Evolutionary conservation across 2,329 filamentous ascomycete species (phyloP), one percentile per base, ranked within the genome.

Genomic region (Fusarium hainanense): DNA sequence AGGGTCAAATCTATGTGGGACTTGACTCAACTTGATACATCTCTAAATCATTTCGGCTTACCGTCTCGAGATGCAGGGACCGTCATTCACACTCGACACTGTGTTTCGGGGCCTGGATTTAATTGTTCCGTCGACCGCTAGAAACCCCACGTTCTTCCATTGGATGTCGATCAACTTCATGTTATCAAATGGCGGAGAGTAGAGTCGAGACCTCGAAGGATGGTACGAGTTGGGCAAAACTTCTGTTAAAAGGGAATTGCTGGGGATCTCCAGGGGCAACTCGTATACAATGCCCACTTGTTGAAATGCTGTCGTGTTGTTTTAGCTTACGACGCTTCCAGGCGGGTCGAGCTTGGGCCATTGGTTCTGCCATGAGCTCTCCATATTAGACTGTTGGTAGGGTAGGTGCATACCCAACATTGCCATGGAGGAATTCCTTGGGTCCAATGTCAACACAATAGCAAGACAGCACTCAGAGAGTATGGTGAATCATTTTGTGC

Each of bases 91-190:
- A 65, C 34, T 65, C 12, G 20, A 40, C 68, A 71, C 68, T 68
- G 68, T 71, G 68, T 57, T 71, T 20, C 58, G 68, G 67, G 61
- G 55, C 34, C 58, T 58, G 50, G 68, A 54, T 46, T 66, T 66
- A 42, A 16, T 62, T 66, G 58, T 74, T 70, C 70, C 72, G 72
- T 60, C 51, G 57, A 70, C 66, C 49, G 46, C 68, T 42, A 55
- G 40, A 55, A 59, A 64, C 56, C 59, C 70, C 68, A 70, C 58
- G 58, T 37, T 68, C 51, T 63, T 28, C 49, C 46, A 60, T 40
- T 68, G 57, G 62, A 55, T 54, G 51, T 16, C 18, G 23, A 41
- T 51, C 23, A 51, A 32, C 32, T 55, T 23, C 21, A 23, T 23
- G 21, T 23, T 66, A 32, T 32, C 41, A 47, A 56, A 54, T 64